Evolutionary conservation across 1,284 basidiomycete genomes (phyloP).

Genomic region (Pyrrhoderma noxium): DNA sequence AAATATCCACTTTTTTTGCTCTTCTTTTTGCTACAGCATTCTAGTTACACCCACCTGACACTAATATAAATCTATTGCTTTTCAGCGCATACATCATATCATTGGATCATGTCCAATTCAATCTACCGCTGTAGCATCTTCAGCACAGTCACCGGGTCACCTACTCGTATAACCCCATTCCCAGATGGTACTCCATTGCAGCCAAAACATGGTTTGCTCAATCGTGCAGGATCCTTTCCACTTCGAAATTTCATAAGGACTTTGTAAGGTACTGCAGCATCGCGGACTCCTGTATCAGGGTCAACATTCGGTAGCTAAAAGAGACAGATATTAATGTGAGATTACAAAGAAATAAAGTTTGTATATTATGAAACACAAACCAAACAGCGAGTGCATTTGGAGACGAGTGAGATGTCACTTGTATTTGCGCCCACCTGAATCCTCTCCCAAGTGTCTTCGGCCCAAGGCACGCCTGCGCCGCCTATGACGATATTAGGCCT

Average conservation of each 20-base stretch:
- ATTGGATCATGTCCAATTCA: no score
- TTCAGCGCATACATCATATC: not conserved
- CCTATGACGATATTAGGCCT: conserved; percentile 64
- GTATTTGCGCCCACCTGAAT: conserved; percentile 36
- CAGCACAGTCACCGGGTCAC: conserved; percentile 47
- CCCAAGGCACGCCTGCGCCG: conserved; percentile 44
- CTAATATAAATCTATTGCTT: not conserved
- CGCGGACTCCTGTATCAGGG: conserved; percentile 53
- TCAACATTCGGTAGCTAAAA: conserved; percentile 65
- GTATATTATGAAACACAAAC: conserved; percentile 35
- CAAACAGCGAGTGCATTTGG: conserved; percentile 62
- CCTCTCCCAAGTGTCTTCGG: conserved; percentile 51
- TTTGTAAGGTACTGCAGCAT: conserved; percentile 68
- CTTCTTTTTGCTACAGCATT: no score
- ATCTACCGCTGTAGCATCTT: conserved; percentile 26
- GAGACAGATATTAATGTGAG: not conserved
- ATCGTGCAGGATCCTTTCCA: conserved; percentile 41
- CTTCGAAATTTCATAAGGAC: conserved; percentile 60
- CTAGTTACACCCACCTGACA: no score
- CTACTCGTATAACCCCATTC: conserved; percentile 37
- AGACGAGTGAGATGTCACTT: conserved; percentile 48
- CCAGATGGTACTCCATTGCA: conserved; percentile 45
- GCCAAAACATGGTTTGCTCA: conserved; percentile 53
- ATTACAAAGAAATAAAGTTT: no score
- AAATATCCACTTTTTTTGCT: no score